A percentile compares a stretch with the other conserved stretches of the same genome.
Evolutionary conservation across 2,329 filamentous ascomycete genomes (phyloP).

Genomic region (Colletotrichum musae): DNA sequence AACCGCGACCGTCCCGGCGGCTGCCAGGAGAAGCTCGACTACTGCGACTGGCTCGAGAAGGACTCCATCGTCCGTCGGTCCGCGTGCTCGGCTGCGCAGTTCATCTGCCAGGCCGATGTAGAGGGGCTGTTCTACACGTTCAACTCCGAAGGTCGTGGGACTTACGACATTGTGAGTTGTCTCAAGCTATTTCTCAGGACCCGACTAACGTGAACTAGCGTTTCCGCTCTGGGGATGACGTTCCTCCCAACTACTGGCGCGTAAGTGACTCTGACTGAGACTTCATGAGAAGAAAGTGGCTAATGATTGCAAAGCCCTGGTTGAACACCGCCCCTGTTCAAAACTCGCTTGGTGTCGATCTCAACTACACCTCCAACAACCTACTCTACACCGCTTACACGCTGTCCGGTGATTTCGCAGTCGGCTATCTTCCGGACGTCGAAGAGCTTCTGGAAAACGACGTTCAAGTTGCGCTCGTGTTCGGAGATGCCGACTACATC

Average conservation of each 20-base stretch:
- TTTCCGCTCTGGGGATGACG: slow-evolving; percentile 18
- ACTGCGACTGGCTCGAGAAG: slow-evolving; percentile 12
- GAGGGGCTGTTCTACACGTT: slow-evolving; percentile 44
- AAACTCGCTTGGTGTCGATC: slow-evolving; percentile 72
- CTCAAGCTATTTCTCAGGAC: too few relatives aligned
- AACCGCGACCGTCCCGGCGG: slow-evolving; percentile 26
- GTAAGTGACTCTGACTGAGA: background rate
- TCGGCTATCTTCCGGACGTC: slow-evolving; percentile 26
- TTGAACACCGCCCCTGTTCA: slow-evolving; percentile 57
- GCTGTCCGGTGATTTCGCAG: slow-evolving; percentile 24
- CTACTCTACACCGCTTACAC: slow-evolving; percentile 18
- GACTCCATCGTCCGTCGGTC: slow-evolving; percentile 13
- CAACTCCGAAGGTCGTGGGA: too few relatives aligned
- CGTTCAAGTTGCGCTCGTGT: slow-evolving; percentile 68
- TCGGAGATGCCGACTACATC: slow-evolving; percentile 70
- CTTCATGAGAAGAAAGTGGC: background rate
- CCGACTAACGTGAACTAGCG: background rate
- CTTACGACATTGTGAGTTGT: too few relatives aligned
- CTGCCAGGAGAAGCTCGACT: slow-evolving; percentile 25
- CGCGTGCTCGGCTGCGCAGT: slow-evolving; percentile 2
- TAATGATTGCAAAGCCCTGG: background rate
- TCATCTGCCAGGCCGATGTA: slow-evolving; percentile 54
- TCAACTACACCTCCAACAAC: slow-evolving; percentile 63
- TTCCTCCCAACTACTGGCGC: slow-evolving; percentile 18
- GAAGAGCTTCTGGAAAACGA: slow-evolving; percentile 63